These are phyloP conservation scores for Podaxis mareebaensis DNA, from an alignment of 768 basidiomycete genomes.

Conservation along the genomic window DNA sequence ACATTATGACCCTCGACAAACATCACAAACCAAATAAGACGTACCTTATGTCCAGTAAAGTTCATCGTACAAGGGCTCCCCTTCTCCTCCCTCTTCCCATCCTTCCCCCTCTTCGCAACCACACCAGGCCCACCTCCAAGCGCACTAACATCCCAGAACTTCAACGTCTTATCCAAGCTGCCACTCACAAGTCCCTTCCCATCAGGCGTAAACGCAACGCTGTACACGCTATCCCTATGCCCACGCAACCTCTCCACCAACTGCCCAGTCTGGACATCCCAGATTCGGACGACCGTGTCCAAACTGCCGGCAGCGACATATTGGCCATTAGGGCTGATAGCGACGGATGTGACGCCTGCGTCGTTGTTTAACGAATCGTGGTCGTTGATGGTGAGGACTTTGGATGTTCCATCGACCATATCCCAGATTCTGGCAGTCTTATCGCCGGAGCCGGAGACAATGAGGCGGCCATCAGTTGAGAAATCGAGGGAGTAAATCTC, in stretches of 20 bases:
- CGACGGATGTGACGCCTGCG: constrained; percentile 72
- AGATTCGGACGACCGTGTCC: constrained; percentile 73
- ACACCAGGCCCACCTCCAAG: constrained; percentile 62
- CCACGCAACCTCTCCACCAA: constrained; percentile 72
- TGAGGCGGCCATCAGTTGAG: constrained; percentile 73
- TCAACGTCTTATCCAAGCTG: constrained; percentile 81
- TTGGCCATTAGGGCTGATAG: constrained; percentile 71
- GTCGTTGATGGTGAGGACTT: constrained; percentile 41
- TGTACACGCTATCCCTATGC: constrained; percentile 81
- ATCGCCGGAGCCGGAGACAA: constrained; percentile 86
- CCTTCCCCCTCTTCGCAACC: constrained; percentile 24
- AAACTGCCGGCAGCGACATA: constrained; percentile 64
- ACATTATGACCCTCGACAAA: constrained; percentile 36
- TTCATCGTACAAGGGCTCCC: constrained; percentile 63
- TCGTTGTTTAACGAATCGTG: constrained; percentile 42
- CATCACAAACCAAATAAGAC: constrained; percentile 20
- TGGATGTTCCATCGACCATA: constrained; percentile 31
- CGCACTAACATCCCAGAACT: constrained; percentile 81
- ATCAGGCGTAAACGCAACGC: constrained; percentile 90
- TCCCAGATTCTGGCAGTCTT: constrained; percentile 44
- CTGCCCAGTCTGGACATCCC: constrained; percentile 65
- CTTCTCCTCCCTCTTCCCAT: constrained; percentile 64
- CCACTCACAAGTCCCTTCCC: constrained; percentile 88
- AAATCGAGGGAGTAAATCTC: constrained; percentile 94
- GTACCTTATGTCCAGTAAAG: constrained; percentile 82